phyloP scores from a whole-genome alignment of 768 basidiomycete species.

The Boletus barrowsii region DNA sequence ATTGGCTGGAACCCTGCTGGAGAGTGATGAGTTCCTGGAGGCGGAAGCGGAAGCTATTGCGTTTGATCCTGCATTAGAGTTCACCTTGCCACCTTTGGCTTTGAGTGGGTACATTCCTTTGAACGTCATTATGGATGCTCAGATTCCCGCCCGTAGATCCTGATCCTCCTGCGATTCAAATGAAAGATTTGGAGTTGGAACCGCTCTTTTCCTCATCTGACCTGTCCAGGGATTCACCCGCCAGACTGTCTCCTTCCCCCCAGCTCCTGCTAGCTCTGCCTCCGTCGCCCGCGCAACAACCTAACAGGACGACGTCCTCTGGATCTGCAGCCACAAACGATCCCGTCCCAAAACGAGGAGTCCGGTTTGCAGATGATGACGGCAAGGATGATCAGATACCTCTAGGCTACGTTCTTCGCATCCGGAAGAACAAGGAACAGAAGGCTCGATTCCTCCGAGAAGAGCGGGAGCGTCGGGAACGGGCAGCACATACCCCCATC shows the following conservation, averaged over 20 bases:
- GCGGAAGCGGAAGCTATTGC: neutral
- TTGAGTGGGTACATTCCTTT: constrained; percentile 16
- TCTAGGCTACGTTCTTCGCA: constrained; percentile 64
- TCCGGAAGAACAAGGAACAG: constrained; percentile 70
- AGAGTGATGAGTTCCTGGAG: constrained; percentile 16
- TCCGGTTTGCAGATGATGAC: constrained; percentile 63
- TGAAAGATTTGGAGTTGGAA: constrained; percentile 1
- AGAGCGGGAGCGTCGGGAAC: constrained; percentile 52
- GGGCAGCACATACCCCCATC: constrained; percentile 27
- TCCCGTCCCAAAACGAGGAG: constrained; percentile 43
- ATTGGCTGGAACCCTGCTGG: constrained; percentile 48
- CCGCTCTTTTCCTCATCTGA: constrained; percentile 1
- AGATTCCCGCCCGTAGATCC: constrained; percentile 19
- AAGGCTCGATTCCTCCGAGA: constrained; percentile 64
- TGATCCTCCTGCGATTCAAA: constrained; percentile 16
- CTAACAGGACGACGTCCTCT: neutral
- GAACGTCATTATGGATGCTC: constrained; percentile 5
- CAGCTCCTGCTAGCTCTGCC: neutral
- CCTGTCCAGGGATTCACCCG: constrained; percentile 1
- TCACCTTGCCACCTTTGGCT: constrained; percentile 14
- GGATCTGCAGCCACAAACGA: constrained; percentile 11
- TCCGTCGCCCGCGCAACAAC: constrained; percentile 1
- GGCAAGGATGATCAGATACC: constrained; percentile 66
- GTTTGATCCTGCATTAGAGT: constrained; percentile 18
- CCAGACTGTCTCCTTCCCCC: neutral